Base-by-base conservation (phyloP, 2,329 filamentous ascomycete genomes). In the Trichoderma sp. region DNA sequence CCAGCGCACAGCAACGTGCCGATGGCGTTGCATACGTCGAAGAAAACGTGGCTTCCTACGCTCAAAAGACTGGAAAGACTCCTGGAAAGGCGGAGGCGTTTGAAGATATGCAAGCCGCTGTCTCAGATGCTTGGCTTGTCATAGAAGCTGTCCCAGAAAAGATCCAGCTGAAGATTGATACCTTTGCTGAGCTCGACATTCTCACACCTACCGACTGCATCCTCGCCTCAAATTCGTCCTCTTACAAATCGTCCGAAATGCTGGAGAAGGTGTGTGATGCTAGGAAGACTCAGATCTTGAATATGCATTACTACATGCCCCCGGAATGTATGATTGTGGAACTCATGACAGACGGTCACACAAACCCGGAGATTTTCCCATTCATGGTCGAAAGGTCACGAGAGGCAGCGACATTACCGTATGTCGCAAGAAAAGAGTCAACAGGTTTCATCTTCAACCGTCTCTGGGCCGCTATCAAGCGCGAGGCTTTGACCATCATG, bases 371-470 rank as follows among this genome's bases (percentile, higher is more conserved):
- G 1, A 81, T 88, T 5, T 83, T 88, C 59, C 79, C 81, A 0
- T 87, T 87, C 72, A 73, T 88, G 57, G 78, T 78, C 3, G 78
- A 82, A 17, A 78, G 80, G 43, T 81, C 81, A 3, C 74, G 75
- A 23, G 82, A 83, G n/a, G 80, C 79, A 3, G 85, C 81, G 0
- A 81, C 82, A 36, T 75, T 79, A 3, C 85, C 85, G 0, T 81
- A 82, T 26, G 73, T 78, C 5, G 85, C 85, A 0, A 74, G 80
- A 7, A 84, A 83, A 63, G 83, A 88, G 73, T 87, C 85, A 0
- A 87, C 85, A 0, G 84, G 87, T 0, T 85, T 88, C 73, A 84
- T 89, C 43, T 86, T 87, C 74, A 88, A 88, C 68, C 83, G 87
- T 0, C 76, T 88, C 0, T 89, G 87, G 86, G 87, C 87, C 0